A percentile compares a stretch with the other conserved stretches of the same genome.
Evolutionary conservation across 1,284 basidiomycete species (phyloP).

Genomic region (Pseudozyma pruni): DNA sequence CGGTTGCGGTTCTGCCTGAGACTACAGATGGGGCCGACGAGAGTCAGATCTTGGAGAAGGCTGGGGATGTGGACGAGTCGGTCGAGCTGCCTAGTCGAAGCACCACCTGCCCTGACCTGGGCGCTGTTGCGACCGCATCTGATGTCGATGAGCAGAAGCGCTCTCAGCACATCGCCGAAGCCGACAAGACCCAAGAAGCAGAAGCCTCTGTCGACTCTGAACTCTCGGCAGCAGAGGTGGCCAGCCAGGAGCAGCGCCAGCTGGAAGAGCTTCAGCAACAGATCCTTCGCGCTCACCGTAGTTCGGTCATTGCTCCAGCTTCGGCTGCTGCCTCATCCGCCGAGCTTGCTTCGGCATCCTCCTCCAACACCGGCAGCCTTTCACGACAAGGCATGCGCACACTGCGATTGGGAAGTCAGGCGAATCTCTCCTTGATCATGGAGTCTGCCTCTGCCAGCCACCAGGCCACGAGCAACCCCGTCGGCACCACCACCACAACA

Average conservation of each 20-base stretch:
- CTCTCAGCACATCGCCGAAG: neutral
- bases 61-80: neutral
- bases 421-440: conserved; percentile 38
- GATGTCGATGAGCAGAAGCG: neutral
- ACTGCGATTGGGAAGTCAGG: conserved; percentile 54
- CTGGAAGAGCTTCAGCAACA: conserved; percentile 37
- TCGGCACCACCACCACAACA: conserved; percentile 5
- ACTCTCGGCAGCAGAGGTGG: conserved; percentile 2
- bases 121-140: neutral
- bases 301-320: conserved; percentile 26
- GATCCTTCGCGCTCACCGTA: conserved; percentile 41
- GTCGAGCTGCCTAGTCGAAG: conserved; percentile 25
- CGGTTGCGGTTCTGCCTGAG: conserved; percentile 7
- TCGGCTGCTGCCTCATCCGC: conserved; percentile 3
- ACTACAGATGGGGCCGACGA: conserved; percentile 17
- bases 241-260: conserved; percentile 34
- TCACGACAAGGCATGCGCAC: conserved; percentile 58
- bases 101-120: conserved; percentile 34
- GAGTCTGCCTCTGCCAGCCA: conserved; percentile 16
- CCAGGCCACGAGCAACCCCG: conserved; percentile 2
- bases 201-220: neutral
- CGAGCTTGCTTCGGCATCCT: conserved; percentile 14
- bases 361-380: conserved; percentile 5
- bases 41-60: conserved; percentile 15
- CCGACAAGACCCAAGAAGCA: neutral